Evolutionary conservation across 768 basidiomycete genomes (phyloP), one percentile per base, ranked within the genome.

Genomic region (Termitomyces sp.): DNA sequence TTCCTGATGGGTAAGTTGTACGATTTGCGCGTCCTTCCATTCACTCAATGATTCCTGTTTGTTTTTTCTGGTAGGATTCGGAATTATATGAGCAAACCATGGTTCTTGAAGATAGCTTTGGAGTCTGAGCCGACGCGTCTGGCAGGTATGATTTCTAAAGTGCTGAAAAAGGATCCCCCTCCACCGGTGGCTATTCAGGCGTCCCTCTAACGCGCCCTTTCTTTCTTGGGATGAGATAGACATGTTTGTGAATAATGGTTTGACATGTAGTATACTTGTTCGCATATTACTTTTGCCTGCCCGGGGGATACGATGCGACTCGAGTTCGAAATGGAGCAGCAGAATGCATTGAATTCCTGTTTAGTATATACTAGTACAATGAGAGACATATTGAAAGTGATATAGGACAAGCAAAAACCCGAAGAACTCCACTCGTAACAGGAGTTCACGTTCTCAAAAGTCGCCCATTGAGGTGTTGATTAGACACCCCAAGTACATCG

Each of bases 1-100:
- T 97, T 9, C 85, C 97, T 37, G 97, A 99, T 66, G 94, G 92
- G 92, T 92, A 64, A 72, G 89, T 74, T 1, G 53, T 36, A 22
- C 36, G 41, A 32, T 6, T 29, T 8, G 12, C 9, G 14, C 4
- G 26, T 4, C 46, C 7, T 22, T 20, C n/a, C n/a, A n/a, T n/a
- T n/a, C n/a, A n/a, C n/a, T n/a, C 48, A 55, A 16, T 24, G 34
- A 41, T 36, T 36, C 52, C n/a, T n/a, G 65, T 37, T 29, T 29
- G 51, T 4, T 14, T 2, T 34, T 14, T 37, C 18, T 12, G 49
- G 26, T 61, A 93, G 94, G 1, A 86, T 97, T 55, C 82, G 94
- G 63, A 96, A 96, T 69, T 96, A 96, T 67, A 94, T 96, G 85
- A 89, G 88, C 74, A 95, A 94, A 67, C 82, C 86, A 12, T 96